Evolutionary conservation across 371 early-diverging fungal genomes (phyloP).

Genomic region (Actinomortierella ambigua): DNA sequence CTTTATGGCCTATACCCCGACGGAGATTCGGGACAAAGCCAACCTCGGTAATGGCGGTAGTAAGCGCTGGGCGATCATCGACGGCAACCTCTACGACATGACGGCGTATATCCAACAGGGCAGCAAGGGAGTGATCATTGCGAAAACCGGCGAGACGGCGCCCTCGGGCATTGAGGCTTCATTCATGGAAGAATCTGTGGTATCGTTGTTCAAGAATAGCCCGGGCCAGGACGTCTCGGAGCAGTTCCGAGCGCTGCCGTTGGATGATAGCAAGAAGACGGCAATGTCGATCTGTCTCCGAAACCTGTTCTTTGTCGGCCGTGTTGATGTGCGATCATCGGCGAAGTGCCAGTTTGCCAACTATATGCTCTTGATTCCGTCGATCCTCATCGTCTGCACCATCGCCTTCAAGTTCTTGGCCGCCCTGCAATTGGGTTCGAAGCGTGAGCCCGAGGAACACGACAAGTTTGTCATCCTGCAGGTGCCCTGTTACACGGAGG

Average conservation of each 20-base stretch:
- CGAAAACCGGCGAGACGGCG: conserved; percentile 16
- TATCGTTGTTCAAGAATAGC: conserved; percentile 68
- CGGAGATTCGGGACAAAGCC: conserved; percentile 52
- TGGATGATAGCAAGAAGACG: conserved; percentile 10
- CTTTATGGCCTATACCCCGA: conserved; percentile 56
- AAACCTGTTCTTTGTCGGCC: conserved; percentile 87
- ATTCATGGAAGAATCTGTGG: conserved; percentile 59
- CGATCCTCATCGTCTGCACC: conserved; percentile 81
- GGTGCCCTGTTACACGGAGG: conserved; percentile 98
- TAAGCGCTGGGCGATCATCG: conserved; percentile 68
- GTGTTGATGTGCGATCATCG: conserved; percentile 83
- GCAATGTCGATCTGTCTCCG: conserved; percentile 73
- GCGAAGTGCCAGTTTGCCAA: conserved; percentile 87
- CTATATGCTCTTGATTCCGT: conserved; percentile 81
- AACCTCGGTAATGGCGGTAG: conserved; percentile 39
- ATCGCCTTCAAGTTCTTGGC: conserved; percentile 92
- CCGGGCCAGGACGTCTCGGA: conserved; percentile 71
- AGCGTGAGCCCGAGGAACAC: conserved; percentile 80
- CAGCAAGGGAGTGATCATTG: conserved; percentile 36
- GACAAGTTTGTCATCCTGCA: conserved; percentile 89
- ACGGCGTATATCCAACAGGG: conserved; percentile 62
- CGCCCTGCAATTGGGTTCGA: conserved; percentile 83
- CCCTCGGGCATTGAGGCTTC: conserved; percentile 51
- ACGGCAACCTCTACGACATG: conserved; percentile 79
- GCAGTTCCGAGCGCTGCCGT: conserved; percentile 56